Evolutionary conservation across 306 rosid genomes (phyloP), one percentile per base, ranked within the genome.

Genomic region (Acacia melanoxylon): DNA sequence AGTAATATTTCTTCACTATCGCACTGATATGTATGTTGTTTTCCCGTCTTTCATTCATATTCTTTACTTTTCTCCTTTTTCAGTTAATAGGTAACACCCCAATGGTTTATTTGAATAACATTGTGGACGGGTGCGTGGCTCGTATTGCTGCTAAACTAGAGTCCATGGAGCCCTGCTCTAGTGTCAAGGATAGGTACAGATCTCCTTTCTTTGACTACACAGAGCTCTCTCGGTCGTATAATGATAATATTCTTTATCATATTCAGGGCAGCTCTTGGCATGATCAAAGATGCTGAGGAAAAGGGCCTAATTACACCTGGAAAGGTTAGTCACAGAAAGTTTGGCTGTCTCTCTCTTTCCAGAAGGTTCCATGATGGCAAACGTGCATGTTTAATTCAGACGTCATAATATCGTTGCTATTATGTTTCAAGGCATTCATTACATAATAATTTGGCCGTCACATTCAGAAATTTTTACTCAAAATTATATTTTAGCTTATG

Each of bases 211-310:
- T 29, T 78, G 72, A 45, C 79, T 29, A 25, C 15, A 74, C 79
- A 63, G 61, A 68, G 48, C 15, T 42, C 35, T 73, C 52, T 37
- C 20, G 35, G 42, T 68, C 52, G 62, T 51, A 17, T 51, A 51
- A 51, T 51, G n/a, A 56, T 65, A 66, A 19, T 79, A 2, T 81
- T 84, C 22, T 20, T 46, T 77, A 75, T 44, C 48, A 10, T 48
- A 35, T 76, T 78, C 89, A 95, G 98, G 87, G 87, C 88, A 72
- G 95, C 91, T 0, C 16, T 85, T 51, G 89, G 94, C 80, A 93
- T 93, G 99, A 95, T 93, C 72, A 79, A 90, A 71, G 98, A 95
- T 46, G 99, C 98, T 0, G 94, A 95, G 85, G 94, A 81, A 12
- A 90, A 89, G 74, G 95, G 98, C 44, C 86, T 93, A 15, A 89